These are phyloP conservation scores for Cordyceps farinosa DNA, from an alignment of 2,329 filamentous ascomycete genomes.

Conservation along the genomic window DNA sequence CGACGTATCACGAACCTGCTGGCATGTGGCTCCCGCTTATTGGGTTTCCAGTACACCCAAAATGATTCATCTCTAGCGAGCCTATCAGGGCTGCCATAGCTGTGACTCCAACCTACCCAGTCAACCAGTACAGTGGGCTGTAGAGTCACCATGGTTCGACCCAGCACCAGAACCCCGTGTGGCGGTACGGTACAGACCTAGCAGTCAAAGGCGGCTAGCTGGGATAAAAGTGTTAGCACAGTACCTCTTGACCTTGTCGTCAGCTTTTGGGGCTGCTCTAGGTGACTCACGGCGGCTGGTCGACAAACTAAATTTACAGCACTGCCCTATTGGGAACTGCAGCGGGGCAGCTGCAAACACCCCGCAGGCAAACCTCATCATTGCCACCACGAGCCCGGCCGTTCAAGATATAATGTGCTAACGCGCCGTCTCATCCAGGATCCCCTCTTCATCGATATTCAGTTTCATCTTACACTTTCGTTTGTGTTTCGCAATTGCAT, in stretches of 20 bases:
- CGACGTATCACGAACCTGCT: not conserved
- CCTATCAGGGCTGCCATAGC: not conserved
- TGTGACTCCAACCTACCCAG: not conserved
- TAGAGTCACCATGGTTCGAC: not conserved
- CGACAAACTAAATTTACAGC: not conserved
- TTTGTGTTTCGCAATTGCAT: slow-evolving; percentile 6
- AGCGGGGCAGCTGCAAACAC: slow-evolving; percentile 5
- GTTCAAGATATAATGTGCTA: not conserved
- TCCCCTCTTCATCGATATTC: not conserved
- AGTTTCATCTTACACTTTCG: not conserved
- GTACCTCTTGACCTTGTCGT: not conserved
- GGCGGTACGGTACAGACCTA: not conserved
- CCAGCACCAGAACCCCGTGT: not conserved
- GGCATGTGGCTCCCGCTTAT: no score
- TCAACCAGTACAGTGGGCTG: no score
- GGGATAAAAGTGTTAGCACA: not conserved
- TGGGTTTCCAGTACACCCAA: not conserved
- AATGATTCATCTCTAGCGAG: slow-evolving; percentile 11
- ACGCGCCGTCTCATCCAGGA: not conserved
- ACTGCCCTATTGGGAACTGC: slow-evolving; percentile 2
- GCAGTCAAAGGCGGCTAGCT: not conserved
- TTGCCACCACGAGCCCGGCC: not conserved
- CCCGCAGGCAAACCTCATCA: not conserved
- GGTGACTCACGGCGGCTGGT: slow-evolving; percentile 8
- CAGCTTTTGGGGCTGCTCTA: no score